Percentiles rank a stretch among this genome's conserved stretches.
phyloP scores from a whole-genome alignment of 495 filamentous ascomycete genomes.

The Baudoinia panamericana region DNA sequence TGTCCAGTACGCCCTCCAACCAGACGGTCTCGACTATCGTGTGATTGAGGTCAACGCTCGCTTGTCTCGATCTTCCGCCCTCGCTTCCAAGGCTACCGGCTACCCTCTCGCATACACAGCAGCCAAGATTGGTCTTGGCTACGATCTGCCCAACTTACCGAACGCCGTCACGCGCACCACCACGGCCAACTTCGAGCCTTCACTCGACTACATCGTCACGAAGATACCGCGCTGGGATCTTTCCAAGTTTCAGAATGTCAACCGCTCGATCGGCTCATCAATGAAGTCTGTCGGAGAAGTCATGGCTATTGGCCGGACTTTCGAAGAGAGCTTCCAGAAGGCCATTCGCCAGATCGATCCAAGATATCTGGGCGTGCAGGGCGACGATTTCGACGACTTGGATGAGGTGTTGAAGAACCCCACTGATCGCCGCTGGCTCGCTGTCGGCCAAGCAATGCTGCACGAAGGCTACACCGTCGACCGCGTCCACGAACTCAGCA shows the following conservation, averaged over 20 bases:
- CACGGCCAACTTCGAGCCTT: constrained; percentile 96
- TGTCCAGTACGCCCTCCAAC: constrained; percentile 95
- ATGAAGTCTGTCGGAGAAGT: constrained; percentile 99
- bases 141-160: constrained; percentile 85
- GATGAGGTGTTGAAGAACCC: constrained; percentile 84
- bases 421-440: constrained; percentile 89
- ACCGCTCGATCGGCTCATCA: constrained; percentile 88
- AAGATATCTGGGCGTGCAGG: constrained; percentile 82
- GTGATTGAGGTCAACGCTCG: constrained; percentile 99
- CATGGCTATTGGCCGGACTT: constrained; percentile 96
- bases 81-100: constrained; percentile 93
- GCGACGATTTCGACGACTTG: constrained; percentile 82
- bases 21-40: constrained; percentile 92
- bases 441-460: constrained; percentile 94
- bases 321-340: constrained; percentile 99
- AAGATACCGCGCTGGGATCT: constrained; percentile 98
- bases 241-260: constrained; percentile 96
- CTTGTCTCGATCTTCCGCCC: constrained; percentile 83
- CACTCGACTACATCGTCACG: constrained; percentile 91
- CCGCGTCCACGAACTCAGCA: constrained; percentile 78
- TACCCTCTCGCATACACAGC: constrained; percentile 92
- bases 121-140: constrained; percentile 90
- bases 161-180: constrained; percentile 98
- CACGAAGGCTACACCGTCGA: constrained; percentile 92
- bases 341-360: constrained; percentile 94